Percentiles rank a stretch among this genome's conserved stretches.
These are phyloP conservation scores for Kwoniella botswanensis DNA, from an alignment of 768 basidiomycete genomes.

Conservation along the genomic window DNA sequence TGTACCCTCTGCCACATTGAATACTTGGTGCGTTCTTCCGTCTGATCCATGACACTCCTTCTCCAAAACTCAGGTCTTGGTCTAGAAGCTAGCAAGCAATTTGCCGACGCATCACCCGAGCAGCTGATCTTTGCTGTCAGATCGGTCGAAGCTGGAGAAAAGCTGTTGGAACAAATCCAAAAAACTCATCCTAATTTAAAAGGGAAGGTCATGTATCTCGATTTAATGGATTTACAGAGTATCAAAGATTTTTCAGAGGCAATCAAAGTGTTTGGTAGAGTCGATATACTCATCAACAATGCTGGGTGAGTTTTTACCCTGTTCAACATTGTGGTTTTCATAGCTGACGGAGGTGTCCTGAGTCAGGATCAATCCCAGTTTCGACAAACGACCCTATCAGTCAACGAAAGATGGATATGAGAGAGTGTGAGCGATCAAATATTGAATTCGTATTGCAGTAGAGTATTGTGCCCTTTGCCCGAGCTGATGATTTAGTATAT, in stretches of 20 bases:
- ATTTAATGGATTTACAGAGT: slow-evolving; percentile 18
- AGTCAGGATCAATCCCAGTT: slow-evolving; percentile 27
- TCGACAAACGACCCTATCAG: slow-evolving; percentile 7
- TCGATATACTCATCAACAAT: slow-evolving; percentile 36
- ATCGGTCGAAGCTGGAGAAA: slow-evolving; percentile 10
- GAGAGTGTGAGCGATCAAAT: slow-evolving; percentile 20
- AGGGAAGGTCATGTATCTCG: slow-evolving; percentile 20
- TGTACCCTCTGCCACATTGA: not conserved
- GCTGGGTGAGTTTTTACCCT: slow-evolving; percentile 24
- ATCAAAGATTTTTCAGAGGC: slow-evolving; percentile 20
- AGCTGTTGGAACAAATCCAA: slow-evolving; percentile 9
- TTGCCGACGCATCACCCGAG: slow-evolving; percentile 17
- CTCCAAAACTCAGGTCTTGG: slow-evolving; percentile 4
- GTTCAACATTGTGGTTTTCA: not conserved
- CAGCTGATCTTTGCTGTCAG: slow-evolving; percentile 30
- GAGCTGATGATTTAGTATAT: slow-evolving; percentile 3
- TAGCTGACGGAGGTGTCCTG: not conserved
- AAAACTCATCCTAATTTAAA: slow-evolving; percentile 12
- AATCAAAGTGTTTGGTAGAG: slow-evolving; percentile 5
- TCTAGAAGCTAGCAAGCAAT: slow-evolving; percentile 23
- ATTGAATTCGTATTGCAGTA: not conserved
- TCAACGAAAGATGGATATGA: slow-evolving; percentile 30
- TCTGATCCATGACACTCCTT: not conserved
- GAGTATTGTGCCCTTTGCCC: not conserved
- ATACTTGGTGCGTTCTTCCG: not conserved